Evolutionary conservation across 768 basidiomycete species (phyloP), one percentile per base, ranked within the genome.

Genomic region (Leccinum olivaceopallidum): DNA sequence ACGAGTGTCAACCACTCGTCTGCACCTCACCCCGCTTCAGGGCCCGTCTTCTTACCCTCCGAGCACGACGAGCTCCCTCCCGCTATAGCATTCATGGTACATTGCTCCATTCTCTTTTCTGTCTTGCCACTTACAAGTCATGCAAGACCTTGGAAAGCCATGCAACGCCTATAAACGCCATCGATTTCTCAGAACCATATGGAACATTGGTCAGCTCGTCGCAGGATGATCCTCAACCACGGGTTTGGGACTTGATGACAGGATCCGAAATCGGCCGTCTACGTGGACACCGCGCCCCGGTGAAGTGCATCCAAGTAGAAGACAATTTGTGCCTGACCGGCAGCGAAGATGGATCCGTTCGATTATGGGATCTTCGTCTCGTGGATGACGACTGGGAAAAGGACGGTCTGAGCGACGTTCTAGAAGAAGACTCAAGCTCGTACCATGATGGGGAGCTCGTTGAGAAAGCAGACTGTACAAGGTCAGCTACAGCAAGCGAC

Each of bases 181-280:
- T 99, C 20, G 97, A 99, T 76, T 93, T 98, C 69, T 93, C 92
- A 10, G 96, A 98, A 70, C 97, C 97, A 6, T 99, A 99, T 67
- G 96, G 95, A 16, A 90, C 88, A 10, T 85, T 98, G 37, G 94
- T 98, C 60, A 92, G 86, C 55, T 89, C 94, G 1, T 89, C 93
- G 1, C 86, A 85, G 61, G 90, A 93, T 55, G 96, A 97, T 66
- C 79, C 88, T 13, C 85, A 91, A 58, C 94, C 95, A 2, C 87
- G 90, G 6, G 89, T 98, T 14, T 99, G 95, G 96, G 97, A 99
- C 74, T 80, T 99, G 18, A 85, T 95, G 64, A 84, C 88, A 32
- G 97, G 95, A 10, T 85, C 89, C 57, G 91, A 95, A 73, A 83
- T 95, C 32, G 94, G 93, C 12, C 83, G 89, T 58, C 75, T 99